Conservation (phyloP, 2,329 filamentous ascomycete genomes). For the Verticillium tricorpus region DNA sequence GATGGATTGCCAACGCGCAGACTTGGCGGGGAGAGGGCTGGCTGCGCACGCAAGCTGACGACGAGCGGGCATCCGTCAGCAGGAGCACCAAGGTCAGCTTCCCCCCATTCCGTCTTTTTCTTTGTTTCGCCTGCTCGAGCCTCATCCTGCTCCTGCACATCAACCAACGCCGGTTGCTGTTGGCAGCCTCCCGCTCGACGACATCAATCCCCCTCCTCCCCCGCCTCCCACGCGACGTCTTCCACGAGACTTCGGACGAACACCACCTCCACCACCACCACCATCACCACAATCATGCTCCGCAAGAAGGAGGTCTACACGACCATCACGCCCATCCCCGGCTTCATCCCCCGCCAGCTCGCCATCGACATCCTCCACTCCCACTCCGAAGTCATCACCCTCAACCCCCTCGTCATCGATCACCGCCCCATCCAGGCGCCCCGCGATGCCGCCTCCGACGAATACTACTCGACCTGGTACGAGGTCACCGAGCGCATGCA, state of each 20-base stretch:
- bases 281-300: constrained; percentile 37
- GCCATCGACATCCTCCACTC: constrained; percentile 69
- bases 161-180: neutral
- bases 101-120: neutral
- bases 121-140: neutral
- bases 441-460: constrained; percentile 62
- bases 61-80: neutral
- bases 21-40: neutral
- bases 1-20: neutral
- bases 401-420: constrained; percentile 64
- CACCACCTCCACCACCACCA: neutral
- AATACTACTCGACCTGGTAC: constrained; percentile 72
- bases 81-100: neutral
- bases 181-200: neutral
- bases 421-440: constrained; percentile 62
- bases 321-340: constrained; percentile 65
- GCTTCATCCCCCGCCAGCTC: constrained; percentile 66
- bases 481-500: constrained; percentile 67
- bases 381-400: constrained; percentile 65
- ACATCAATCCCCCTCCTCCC: neutral
- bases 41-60: neutral
- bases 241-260: too few species aligned
- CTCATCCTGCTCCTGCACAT: neutral
- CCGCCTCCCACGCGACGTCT: too few species aligned
- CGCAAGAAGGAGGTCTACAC: constrained; percentile 63